A percentile compares a stretch with the other conserved stretches of the same genome.
phyloP scores from a whole-genome alignment of 2,329 filamentous ascomycete genomes.

The Tolypocladium inflatum region DNA sequence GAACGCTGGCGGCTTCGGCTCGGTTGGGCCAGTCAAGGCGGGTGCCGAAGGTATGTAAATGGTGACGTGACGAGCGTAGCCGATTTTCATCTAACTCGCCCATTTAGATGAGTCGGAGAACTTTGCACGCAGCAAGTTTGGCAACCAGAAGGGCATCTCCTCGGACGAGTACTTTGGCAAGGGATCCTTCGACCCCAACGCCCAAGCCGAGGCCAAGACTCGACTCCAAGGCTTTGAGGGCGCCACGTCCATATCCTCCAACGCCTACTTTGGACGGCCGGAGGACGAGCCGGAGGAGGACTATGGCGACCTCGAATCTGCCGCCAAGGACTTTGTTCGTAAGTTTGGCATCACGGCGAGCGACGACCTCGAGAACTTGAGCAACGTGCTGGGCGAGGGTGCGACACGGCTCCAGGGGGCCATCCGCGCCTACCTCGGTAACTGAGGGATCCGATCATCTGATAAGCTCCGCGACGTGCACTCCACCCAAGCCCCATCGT shows the following conservation, averaged over 20 bases:
- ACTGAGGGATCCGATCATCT: constrained; percentile 25
- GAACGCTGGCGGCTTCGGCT: constrained; percentile 80
- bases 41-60: constrained; percentile 51
- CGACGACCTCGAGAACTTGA: constrained; percentile 89
- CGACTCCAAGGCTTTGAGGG: constrained; percentile 90
- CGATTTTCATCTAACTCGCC: background rate
- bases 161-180: constrained; percentile 98
- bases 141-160: constrained; percentile 87
- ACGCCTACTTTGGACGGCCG: constrained; percentile 91
- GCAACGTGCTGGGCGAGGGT: constrained; percentile 74
- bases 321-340: constrained; percentile 91
- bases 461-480: background rate
- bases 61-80: background rate
- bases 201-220: constrained; percentile 76
- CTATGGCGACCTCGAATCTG: constrained; percentile 85
- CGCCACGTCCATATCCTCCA: constrained; percentile 84
- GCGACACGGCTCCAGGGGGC: constrained; percentile 74
- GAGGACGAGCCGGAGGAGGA: constrained; percentile 74
- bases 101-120: constrained; percentile 61
- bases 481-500: background rate
- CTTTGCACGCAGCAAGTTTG: constrained; percentile 83
- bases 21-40: constrained; percentile 66
- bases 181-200: constrained; percentile 69
- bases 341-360: constrained; percentile 93
- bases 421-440: constrained; percentile 54